phyloP scores from a whole-genome alignment of 2,329 filamentous ascomycete genomes.

The Fusarium guadeloupense region DNA sequence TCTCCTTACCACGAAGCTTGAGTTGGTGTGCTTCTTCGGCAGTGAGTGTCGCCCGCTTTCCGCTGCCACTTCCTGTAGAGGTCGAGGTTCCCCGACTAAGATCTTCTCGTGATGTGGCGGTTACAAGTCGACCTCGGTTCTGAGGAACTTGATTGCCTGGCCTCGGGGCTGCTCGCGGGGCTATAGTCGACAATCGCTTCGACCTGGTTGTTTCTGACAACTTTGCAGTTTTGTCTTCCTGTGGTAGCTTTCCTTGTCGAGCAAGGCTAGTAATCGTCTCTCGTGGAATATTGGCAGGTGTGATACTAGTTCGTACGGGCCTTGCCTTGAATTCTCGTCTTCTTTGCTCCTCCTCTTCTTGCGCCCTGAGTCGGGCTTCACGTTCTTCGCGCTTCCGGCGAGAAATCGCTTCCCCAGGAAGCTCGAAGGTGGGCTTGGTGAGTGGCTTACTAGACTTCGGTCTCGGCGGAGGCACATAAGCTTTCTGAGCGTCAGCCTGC shows the following conservation, averaged over 20 bases:
- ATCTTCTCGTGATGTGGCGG: conserved; percentile 35
- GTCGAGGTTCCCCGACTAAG: conserved; percentile 55
- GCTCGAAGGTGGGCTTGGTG: conserved; percentile 66
- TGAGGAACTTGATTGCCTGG: conserved; percentile 25
- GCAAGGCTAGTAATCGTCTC: conserved; percentile 67
- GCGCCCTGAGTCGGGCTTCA: conserved; percentile 62
- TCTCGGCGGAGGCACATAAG: conserved; percentile 53
- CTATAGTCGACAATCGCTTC: conserved; percentile 42
- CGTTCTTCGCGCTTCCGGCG: conserved; percentile 64
- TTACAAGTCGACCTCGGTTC: conserved; percentile 43
- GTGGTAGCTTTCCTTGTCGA: conserved; percentile 57
- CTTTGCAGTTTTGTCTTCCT: conserved; percentile 38
- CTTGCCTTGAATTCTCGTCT: conserved; percentile 72
- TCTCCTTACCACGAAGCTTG: conserved; percentile 62
- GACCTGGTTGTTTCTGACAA: conserved; percentile 18
- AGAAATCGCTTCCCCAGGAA: conserved; percentile 70
- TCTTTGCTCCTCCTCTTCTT: conserved; percentile 69
- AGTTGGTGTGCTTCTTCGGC: conserved; percentile 61
- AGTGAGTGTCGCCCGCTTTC: conserved; percentile 60
- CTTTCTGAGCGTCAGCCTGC: conserved; percentile 48
- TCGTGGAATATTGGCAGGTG: conserved; percentile 57
- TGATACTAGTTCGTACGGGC: conserved; percentile 59
- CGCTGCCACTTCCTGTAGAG: conserved; percentile 56
- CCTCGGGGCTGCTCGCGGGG: conserved; percentile 6
- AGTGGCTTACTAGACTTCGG: conserved; percentile 62